A percentile compares a stretch with the other conserved stretches of the same genome.
These are phyloP conservation scores for Trypanosoma mega DNA, from an alignment of 208 protist species.

Conservation along the genomic window DNA sequence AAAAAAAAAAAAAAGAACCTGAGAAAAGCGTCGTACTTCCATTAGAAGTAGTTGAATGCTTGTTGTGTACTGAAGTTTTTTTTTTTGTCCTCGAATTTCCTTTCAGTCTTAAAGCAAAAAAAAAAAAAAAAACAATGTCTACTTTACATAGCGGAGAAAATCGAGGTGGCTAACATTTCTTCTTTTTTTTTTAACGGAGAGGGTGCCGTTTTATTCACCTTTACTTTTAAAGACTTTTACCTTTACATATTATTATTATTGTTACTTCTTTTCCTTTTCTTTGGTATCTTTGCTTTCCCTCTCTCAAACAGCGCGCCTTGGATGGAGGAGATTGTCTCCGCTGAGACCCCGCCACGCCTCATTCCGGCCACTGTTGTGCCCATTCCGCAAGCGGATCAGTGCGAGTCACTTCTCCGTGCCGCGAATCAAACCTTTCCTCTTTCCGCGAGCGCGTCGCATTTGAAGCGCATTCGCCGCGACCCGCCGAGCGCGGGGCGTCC, in stretches of 20 bases:
- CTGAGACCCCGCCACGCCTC: slow-evolving; percentile 44
- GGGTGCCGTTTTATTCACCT: slow-evolving; percentile 7
- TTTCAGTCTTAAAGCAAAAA: no score
- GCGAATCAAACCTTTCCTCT: slow-evolving; percentile 65
- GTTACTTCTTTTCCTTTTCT: slow-evolving; percentile 9
- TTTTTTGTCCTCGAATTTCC: no score
- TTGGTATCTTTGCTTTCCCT: neutral
- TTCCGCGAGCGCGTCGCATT: slow-evolving; percentile 31
- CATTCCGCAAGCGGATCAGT: slow-evolving; percentile 37
- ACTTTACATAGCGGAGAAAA: no score
- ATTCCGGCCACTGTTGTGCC: slow-evolving; percentile 38
- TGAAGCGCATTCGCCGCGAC: slow-evolving; percentile 75
- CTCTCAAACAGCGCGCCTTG: neutral
- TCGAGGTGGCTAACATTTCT: no score
- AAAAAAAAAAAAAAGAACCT: no score
- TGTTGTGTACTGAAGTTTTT: no score
- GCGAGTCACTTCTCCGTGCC: slow-evolving; percentile 45
- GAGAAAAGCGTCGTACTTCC: no score
- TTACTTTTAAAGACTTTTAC: neutral
- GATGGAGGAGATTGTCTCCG: slow-evolving; percentile 55
- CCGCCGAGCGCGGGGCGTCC: neutral
- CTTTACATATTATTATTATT: slow-evolving; percentile 3
- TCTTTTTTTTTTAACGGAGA: slow-evolving; percentile 1
- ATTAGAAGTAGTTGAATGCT: no score
- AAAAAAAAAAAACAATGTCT: no score